Conservation (phyloP, 2,329 filamentous ascomycete species). For the Diplodia corticola region DNA sequence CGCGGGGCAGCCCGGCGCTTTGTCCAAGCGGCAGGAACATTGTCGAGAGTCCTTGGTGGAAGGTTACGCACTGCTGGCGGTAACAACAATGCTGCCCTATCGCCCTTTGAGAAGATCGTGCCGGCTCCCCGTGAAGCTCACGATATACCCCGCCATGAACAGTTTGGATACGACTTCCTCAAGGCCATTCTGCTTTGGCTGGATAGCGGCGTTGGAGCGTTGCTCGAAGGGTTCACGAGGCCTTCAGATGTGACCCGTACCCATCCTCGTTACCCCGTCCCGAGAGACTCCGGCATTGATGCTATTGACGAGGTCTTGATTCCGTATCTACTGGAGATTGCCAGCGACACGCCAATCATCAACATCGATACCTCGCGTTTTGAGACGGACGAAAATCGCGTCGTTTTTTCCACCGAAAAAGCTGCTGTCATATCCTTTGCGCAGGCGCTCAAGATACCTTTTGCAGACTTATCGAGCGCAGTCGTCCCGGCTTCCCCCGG, state of each 20-base stretch:
- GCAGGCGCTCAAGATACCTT: constrained; percentile 53
- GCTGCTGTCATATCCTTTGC: constrained; percentile 60
- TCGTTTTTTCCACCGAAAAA: constrained; percentile 55
- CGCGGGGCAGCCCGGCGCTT: constrained; percentile 60
- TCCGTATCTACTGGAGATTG: constrained; percentile 58
- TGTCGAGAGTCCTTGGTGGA: constrained; percentile 58
- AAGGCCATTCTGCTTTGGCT: constrained; percentile 65
- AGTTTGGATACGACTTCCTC: constrained; percentile 65
- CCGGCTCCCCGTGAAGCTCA: constrained; percentile 44
- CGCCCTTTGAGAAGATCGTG: constrained; percentile 49
- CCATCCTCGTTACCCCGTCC: constrained; percentile 53
- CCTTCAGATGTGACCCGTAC: constrained; percentile 27
- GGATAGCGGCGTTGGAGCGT: constrained; percentile 56
- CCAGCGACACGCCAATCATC: constrained; percentile 50
- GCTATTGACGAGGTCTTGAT: constrained; percentile 60
- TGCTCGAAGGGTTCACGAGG: constrained; percentile 58
- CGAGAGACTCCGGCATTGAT: constrained; percentile 50
- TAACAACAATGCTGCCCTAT: constrained; percentile 35
- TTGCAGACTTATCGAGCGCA: constrained; percentile 51
- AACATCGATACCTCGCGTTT: constrained; percentile 61
- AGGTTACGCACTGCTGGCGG: constrained; percentile 48
- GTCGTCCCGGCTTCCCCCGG: constrained; percentile 31
- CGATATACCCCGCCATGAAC: constrained; percentile 42
- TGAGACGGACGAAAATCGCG: constrained; percentile 54
- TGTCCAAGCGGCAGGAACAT: constrained; percentile 61